Evolutionary conservation across 1,284 basidiomycete genomes (phyloP), one percentile per base, ranked within the genome.

Genomic region (Fomitopsis schrenkii): DNA sequence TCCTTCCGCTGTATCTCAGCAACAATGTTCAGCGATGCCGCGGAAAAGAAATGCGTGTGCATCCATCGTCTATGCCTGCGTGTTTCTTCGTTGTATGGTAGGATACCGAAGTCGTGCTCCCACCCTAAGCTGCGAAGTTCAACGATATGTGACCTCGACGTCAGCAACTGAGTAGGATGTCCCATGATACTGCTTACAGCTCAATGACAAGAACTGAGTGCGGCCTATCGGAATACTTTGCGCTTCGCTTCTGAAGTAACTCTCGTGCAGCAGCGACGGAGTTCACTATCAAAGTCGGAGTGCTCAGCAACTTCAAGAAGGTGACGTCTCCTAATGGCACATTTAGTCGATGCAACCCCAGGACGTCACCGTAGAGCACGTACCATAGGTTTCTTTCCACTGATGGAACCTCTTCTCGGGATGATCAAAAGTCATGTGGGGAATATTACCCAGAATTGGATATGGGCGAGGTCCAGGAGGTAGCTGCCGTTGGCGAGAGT

Each of bases 361-460:
- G 2, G 2, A 17, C 19, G 8, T 33, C 30, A 33, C 40, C 33
- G 10, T 33, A 17, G 30, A 15, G 2, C 35, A 15, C 30, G 4
- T 10, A 54, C 52, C 52, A 17, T 54, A 54, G 7, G 3, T 19
- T 6, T 36, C 14, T 9, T 35, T 22, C 52, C 52, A 70, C 35
- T 64, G 41, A 12, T 63, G 64, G 61, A 82, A 83, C 22, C 66
- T 69, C 55, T 75, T 62, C 59, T 79, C 75, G 60, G 75, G 75
- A 52, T 74, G 67, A 14, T 63, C 62, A 3, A 59, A 45, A 2
- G 77, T 73, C 59, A 83, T 73, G 59, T 82, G 80, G 26, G 77
- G 74, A 38, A 74, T 65, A 63, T 83, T 83, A 3, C 82, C 82
- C 36, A 83, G 69, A 62, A 82, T 65, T 0, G 80, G 80, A 14